A percentile compares a stretch with the other conserved stretches of the same genome.
Evolutionary conservation across 768 basidiomycete genomes (phyloP).

Genomic region (Tubosaeta sp.): DNA sequence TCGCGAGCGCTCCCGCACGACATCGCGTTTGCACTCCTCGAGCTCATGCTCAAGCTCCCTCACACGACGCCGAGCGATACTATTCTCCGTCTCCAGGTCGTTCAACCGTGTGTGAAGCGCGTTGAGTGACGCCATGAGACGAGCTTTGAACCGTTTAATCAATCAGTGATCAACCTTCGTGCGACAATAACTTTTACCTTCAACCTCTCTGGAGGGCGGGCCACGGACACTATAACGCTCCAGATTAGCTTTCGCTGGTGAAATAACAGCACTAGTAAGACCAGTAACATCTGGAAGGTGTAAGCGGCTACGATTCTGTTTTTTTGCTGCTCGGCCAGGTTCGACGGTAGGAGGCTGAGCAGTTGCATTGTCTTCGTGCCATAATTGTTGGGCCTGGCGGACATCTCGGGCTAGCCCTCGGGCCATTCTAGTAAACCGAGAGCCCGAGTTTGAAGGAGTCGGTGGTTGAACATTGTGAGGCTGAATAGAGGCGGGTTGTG

Average conservation of each 20-base stretch:
- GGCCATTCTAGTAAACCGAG: conserved; percentile 52
- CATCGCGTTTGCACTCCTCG: conserved; percentile 78
- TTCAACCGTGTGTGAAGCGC: conserved; percentile 64
- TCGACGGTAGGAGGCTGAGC: not conserved
- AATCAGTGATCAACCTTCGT: not conserved
- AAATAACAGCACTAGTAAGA: conserved; percentile 70
- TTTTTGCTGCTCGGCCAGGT: conserved; percentile 13
- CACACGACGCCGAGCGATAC: conserved; percentile 77
- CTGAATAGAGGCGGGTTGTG: not conserved
- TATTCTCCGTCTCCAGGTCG: conserved; percentile 77
- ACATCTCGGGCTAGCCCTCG: conserved; percentile 54
- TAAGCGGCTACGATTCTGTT: conserved; percentile 37
- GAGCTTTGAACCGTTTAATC: conserved; percentile 38
- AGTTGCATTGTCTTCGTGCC: conserved; percentile 4
- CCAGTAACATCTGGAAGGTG: conserved; percentile 83
- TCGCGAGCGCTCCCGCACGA: conserved; percentile 62
- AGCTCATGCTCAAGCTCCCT: conserved; percentile 83
- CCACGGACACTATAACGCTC: conserved; percentile 49
- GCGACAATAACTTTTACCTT: conserved; percentile 42
- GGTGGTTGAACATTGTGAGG: not conserved
- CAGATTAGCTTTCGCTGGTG: conserved; percentile 56
- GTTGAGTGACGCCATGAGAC: conserved; percentile 56
- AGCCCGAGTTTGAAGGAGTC: not conserved
- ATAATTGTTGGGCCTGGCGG: conserved; percentile 35
- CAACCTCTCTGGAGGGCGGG: conserved; percentile 51